A percentile compares a stretch with the other conserved stretches of the same genome.
Evolutionary conservation across 345 rosid genomes (phyloP).

Genomic region (Microcos paniculata): DNA sequence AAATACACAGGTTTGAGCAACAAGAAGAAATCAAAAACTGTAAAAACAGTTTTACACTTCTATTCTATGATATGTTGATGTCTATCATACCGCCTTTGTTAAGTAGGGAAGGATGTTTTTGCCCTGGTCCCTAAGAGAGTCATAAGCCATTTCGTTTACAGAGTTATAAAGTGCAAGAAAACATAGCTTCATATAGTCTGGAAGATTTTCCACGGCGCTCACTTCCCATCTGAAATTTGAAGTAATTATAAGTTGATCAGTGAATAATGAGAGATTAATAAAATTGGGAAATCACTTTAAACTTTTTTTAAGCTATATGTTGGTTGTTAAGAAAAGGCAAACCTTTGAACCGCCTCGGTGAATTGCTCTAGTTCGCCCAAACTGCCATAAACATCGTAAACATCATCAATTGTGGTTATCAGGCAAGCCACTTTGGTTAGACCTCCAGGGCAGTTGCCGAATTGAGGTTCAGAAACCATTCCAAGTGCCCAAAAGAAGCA

Average conservation of each 20-base stretch:
- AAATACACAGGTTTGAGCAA: background rate
- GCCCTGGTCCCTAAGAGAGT: conserved; percentile 36
- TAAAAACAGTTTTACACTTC: background rate
- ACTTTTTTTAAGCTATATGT: too few species aligned
- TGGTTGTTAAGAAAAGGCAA: background rate
- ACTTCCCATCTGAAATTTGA: conserved; percentile 44
- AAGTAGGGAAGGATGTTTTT: conserved; percentile 25
- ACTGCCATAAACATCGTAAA: conserved; percentile 44
- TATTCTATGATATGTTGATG: too few species aligned
- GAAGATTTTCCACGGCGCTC: conserved; percentile 28
- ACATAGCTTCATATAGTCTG: conserved; percentile 40
- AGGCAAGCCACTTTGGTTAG: conserved; percentile 38
- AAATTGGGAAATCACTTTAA: background rate
- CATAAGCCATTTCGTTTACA: conserved; percentile 45
- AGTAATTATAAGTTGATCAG: background rate
- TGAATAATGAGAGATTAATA: background rate
- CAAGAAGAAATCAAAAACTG: background rate
- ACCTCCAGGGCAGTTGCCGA: conserved; percentile 21
- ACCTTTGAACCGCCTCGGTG: conserved; percentile 39
- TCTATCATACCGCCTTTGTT: conserved; percentile 32
- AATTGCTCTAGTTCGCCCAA: conserved; percentile 39
- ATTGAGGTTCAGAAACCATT: conserved; percentile 29
- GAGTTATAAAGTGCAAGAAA: conserved; percentile 41
- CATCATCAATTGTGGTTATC: conserved; percentile 40
- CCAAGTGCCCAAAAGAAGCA: conserved; percentile 49